Base-by-base conservation (phyloP, 1,284 basidiomycete genomes). In the Fomitopsis betulina region DNA sequence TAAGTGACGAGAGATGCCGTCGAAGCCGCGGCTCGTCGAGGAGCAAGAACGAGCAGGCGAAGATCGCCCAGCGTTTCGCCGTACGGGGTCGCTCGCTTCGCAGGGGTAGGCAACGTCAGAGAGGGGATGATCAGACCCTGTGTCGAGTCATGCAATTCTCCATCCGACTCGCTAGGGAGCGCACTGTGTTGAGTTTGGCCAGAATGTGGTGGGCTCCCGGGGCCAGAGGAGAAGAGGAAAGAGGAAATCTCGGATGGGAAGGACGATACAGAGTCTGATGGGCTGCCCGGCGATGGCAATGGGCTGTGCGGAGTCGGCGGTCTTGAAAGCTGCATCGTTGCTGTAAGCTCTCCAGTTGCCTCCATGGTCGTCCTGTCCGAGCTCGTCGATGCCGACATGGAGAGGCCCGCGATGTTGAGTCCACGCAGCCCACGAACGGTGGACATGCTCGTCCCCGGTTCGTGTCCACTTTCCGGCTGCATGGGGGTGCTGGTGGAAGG, bases 151-250 rank as follows among this genome's bases (percentile, higher is more conserved):
- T 60, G 62, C 2, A 63, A 54, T 68, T 71, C 57, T 12, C 25
- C 56, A 32, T 53, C 57, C 2, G 35, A 15, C 25, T 72, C 74
- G 59, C 80, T 79, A 4, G 72, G 70, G 5, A 77, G 78, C 32
- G 62, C 53, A 23, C 65, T 66, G 7, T 62, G 54, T 33, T 55
- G 59, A 17, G 27, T 58, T 55, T 55, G 60, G 10, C 37, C 76
- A 0, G 74, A 72, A 47, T 74, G 74, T 5, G 75, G 77, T 8
- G 86, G 86, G 60, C 82, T 84, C 1, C 80, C 81, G 9, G 86
- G 81, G 0, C 79, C 83, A 9, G 86, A 87, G 50, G 85, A 87
- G 74, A 88, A 88, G 73, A 89, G 86, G 75, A 87, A 87, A 0
- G 85, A 89, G n/a, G 83, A 81, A 9, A 87, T 50, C 32, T 50